Evolutionary conservation across 2,329 filamentous ascomycete genomes (phyloP).

Genomic region (Apiospora saccharicola): DNA sequence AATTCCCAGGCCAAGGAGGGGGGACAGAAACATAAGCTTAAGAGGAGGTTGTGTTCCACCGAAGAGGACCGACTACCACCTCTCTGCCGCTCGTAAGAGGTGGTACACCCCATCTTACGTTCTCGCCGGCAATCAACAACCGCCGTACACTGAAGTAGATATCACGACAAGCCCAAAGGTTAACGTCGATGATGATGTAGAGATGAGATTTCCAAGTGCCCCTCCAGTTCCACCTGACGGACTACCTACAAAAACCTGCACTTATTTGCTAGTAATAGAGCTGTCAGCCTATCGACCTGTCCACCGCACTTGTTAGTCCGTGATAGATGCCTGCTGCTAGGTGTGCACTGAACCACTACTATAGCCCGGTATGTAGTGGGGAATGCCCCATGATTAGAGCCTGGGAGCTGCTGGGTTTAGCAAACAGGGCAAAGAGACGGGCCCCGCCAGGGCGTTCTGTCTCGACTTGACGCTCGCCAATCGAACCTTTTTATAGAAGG

Average conservation of each 20-base stretch:
- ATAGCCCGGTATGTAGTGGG: conserved; percentile 18
- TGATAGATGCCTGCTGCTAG: neutral
- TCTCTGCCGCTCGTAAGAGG: conserved; percentile 8
- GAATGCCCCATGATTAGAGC: conserved; percentile 12
- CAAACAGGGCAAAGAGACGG: conserved; percentile 3
- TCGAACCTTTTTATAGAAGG: conserved; percentile 23
- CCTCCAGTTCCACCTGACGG: conserved; percentile 21
- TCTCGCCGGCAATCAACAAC: conserved; percentile 12
- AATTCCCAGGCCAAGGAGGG: neutral
- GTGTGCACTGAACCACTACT: neutral
- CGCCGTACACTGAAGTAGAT: conserved; percentile 5
- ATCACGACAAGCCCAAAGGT: conserved; percentile 7
- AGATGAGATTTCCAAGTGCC: conserved; percentile 20
- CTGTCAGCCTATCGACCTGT: conserved; percentile 16
- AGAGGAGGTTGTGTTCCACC: conserved; percentile 13
- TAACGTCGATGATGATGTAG: conserved; percentile 22
- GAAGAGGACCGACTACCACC: neutral
- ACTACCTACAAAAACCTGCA: conserved; percentile 1
- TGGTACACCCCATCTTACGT: conserved; percentile 18
- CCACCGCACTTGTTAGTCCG: conserved; percentile 10
- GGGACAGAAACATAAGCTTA: conserved; percentile 23
- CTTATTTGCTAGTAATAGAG: conserved; percentile 10
- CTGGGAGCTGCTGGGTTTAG: conserved; percentile 3
- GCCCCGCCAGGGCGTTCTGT: conserved; percentile 20
- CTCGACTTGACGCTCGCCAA: conserved; percentile 20